phyloP scores from a whole-genome alignment of 2,329 filamentous ascomycete species.

The Colletotrichum sp. region DNA sequence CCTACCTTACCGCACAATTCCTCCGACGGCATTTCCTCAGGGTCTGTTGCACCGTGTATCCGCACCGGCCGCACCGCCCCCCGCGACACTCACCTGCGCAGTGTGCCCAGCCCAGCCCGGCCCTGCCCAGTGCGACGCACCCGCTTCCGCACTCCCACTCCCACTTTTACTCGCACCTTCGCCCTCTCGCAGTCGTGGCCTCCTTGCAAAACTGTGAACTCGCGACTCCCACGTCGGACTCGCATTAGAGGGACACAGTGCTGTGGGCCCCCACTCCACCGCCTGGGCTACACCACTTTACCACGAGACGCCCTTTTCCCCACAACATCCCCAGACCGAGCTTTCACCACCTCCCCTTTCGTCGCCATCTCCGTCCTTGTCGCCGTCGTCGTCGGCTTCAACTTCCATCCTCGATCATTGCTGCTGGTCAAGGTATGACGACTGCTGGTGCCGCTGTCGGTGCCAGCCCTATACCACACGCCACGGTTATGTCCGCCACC shows the following conservation, averaged over 20 bases:
- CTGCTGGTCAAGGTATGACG: conserved; percentile 24
- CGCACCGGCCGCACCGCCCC: background rate
- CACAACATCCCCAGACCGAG: conserved; percentile 23
- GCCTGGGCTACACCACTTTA: conserved; percentile 21
- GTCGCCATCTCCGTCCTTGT: conserved; percentile 13
- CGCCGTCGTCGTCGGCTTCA: conserved; percentile 10
- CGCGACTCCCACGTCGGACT: conserved; percentile 7
- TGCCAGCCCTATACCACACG: conserved; percentile 44
- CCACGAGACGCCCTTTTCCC: conserved; percentile 22
- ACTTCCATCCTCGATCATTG: background rate
- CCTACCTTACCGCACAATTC: background rate
- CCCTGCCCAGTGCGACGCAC: conserved; percentile 15
- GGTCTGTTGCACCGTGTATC: conserved; percentile 18
- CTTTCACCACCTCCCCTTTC: conserved; percentile 21
- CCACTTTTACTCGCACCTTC: background rate
- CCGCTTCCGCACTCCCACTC: background rate
- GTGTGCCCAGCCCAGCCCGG: background rate
- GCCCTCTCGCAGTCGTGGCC: background rate
- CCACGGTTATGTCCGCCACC: conserved; percentile 38
- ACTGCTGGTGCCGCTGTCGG: conserved; percentile 25
- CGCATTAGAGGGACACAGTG: conserved; percentile 18
- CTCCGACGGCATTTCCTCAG: conserved; percentile 14
- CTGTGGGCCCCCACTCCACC: conserved; percentile 22
- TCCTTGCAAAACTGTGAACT: background rate
- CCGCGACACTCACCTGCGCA: background rate